These are phyloP conservation scores for Pichia insulana DNA, from an alignment of 805 yeast species.

Conservation along the genomic window DNA sequence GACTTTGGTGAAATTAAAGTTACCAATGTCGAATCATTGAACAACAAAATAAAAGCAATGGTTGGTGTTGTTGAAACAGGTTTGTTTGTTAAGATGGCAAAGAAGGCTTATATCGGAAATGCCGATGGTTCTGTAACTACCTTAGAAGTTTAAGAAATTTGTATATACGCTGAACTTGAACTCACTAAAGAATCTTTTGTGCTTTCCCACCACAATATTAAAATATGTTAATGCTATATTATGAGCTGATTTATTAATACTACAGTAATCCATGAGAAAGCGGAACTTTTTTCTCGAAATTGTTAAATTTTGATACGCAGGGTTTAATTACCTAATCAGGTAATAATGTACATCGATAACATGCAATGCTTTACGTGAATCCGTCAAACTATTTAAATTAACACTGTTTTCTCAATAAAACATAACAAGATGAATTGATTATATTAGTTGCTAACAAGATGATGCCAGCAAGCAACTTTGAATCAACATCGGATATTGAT, in stretches of 20 bases:
- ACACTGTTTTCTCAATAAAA: no score
- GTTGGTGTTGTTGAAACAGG: constrained; percentile 98
- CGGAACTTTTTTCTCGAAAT: neutral
- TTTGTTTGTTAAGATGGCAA: constrained; percentile 66
- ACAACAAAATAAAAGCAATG: constrained; percentile 56
- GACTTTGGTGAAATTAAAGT: constrained; percentile 72
- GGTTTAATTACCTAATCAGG: constrained; percentile 7
- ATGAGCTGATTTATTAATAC: no score
- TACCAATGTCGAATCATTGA: constrained; percentile 40
- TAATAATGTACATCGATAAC: constrained; percentile 9
- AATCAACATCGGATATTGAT: neutral
- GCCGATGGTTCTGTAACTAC: constrained; percentile 47
- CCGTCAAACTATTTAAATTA: no score
- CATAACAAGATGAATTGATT: no score
- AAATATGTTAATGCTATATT: no score
- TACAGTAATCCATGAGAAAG: no score
- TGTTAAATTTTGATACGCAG: neutral
- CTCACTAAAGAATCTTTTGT: no score
- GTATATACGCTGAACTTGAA: no score
- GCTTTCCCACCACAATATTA: neutral
- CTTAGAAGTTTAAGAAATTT: constrained; percentile 29
- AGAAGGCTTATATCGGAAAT: constrained; percentile 84
- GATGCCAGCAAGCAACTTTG: constrained; percentile 3
- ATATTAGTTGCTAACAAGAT: no score
- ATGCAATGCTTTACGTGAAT: no score